Base-by-base conservation (phyloP, 176 grass and related monocot genomes). In the Dendrocalamus sinicus region DNA sequence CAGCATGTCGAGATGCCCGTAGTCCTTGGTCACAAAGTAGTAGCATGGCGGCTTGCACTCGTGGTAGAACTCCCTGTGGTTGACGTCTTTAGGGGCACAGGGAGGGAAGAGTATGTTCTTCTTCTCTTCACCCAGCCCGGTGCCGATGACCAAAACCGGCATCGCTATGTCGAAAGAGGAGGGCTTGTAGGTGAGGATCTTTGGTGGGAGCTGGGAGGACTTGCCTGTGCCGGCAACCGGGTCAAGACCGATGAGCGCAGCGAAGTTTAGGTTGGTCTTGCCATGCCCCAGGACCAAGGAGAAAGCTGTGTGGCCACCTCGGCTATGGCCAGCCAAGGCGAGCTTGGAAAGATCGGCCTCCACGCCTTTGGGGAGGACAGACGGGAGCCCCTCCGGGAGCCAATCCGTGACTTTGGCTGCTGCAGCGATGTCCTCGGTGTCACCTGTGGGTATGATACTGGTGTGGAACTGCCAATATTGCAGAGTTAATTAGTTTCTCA, bases 1-100 rank as follows among this genome's bases (percentile, higher is more conserved):
- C 19, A 94, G 72, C 84, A 94, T 81, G 68, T 92, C 87, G 23
- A 94, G 63, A 39, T 94, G 92, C 3, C 89, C 92, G 26, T 94
- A 94, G 30, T 92, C 81, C 44, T 46, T 87, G 53, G 86, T 75
- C 51, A 94, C 90, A 0, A 94, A 11, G 59, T 90, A 80, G 92
- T 92, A 94, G 84, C 84, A 90, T 0, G 92, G 77, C 14, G 83
- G 58, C 79, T 44, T 83, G 75, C 89, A 92, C 75, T 94, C 87
- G 22, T 12, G 1, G 73, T 91, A 94, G 76, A 92, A 94, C 32
- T 94, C 89, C 6, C 4, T 47, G 66, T 94, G 92, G 81, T 80
- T 92, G 9, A 94, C 90, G 28, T 58, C 87, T 11, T 35, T 67
- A 3, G 92, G 92, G 22, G 90, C 87, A 50, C 92, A 90, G 0